Percentiles rank a stretch among this genome's conserved stretches.
Conservation (phyloP, 2,329 filamentous ascomycete genomes). For the Pyrenophora graminea region DNA sequence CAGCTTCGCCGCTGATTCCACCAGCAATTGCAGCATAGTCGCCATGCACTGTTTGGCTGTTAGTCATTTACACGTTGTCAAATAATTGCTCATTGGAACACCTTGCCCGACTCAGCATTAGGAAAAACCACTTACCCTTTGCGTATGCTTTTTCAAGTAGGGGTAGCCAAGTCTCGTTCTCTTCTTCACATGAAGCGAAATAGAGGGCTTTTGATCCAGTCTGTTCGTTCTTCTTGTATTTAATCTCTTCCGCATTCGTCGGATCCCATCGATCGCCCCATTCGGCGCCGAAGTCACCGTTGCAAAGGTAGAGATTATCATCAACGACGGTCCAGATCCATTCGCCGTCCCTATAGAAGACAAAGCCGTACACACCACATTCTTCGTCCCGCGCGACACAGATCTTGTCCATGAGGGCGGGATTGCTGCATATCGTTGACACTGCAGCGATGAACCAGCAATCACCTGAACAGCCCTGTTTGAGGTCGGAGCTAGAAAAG, state of each 20-base stretch:
- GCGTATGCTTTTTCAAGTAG: conserved; percentile 82
- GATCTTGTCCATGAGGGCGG: conserved; percentile 69
- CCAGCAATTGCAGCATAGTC: conserved; percentile 76
- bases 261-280: conserved; percentile 71
- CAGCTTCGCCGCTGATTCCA: conserved; percentile 61
- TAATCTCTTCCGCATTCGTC: conserved; percentile 57
- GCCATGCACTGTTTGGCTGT: conserved; percentile 63
- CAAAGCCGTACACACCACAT: conserved; percentile 82
- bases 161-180: conserved; percentile 82
- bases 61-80: background rate
- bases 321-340: conserved; percentile 92
- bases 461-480: conserved; percentile 77
- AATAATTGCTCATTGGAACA: background rate
- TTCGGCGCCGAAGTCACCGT: conserved; percentile 74
- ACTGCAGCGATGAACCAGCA: conserved; percentile 86
- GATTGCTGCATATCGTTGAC: conserved; percentile 74
- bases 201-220: conserved; percentile 76
- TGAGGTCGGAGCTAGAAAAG: conserved; percentile 74
- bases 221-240: conserved; percentile 69
- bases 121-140: conserved; percentile 52
- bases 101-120: too few species aligned
- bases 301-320: conserved; percentile 82
- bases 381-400: conserved; percentile 74
- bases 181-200: conserved; percentile 73
- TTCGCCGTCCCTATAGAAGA: conserved; percentile 67